A percentile compares a stretch with the other conserved stretches of the same genome.
These are phyloP conservation scores for Ascocoryne sarcoides DNA, from an alignment of 2,329 filamentous ascomycete genomes.

Conservation along the genomic window DNA sequence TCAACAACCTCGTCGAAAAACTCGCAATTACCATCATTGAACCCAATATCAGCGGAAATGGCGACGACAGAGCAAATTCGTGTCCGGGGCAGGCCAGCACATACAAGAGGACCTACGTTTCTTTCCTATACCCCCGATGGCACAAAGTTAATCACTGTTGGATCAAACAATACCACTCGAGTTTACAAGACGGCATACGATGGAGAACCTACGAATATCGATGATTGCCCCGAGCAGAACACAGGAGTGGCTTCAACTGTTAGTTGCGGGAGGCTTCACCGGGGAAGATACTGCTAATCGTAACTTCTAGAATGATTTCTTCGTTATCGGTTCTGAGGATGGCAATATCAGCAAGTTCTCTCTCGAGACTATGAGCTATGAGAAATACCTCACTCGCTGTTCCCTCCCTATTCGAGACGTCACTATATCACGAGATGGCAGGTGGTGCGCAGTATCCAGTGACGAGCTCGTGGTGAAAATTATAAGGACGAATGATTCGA, in stretches of 20 bases:
- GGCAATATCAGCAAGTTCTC: constrained; percentile 93
- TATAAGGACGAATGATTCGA: constrained; percentile 73
- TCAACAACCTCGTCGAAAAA: constrained; percentile 8
- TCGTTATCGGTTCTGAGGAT: constrained; percentile 86
- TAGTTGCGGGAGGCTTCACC: constrained; percentile 10
- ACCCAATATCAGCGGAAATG: constrained; percentile 19
- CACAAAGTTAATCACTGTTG: constrained; percentile 77
- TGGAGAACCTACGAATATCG: constrained; percentile 85
- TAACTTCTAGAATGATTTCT: constrained; percentile 57
- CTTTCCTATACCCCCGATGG: constrained; percentile 88
- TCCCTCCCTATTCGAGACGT: constrained; percentile 84
- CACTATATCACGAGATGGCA: constrained; percentile 67
- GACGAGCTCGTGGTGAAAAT: constrained; percentile 90
- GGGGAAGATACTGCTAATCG: constrained; percentile 10
- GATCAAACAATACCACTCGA: constrained; percentile 87
- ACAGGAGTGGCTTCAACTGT: constrained; percentile 65
- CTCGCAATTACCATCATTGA: too few species aligned
- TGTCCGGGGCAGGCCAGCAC: constrained; percentile 56
- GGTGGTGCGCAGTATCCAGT: constrained; percentile 93
- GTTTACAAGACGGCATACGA: constrained; percentile 87
- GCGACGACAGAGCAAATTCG: constrained; percentile 32
- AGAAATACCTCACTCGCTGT: constrained; percentile 73
- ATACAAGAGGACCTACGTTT: constrained; percentile 80
- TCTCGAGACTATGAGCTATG: constrained; percentile 64
- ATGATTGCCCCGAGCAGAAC: constrained; percentile 84